phyloP scores from a whole-genome alignment of 352 stramenopile genomes.

The Phytophthora palmivora region DNA sequence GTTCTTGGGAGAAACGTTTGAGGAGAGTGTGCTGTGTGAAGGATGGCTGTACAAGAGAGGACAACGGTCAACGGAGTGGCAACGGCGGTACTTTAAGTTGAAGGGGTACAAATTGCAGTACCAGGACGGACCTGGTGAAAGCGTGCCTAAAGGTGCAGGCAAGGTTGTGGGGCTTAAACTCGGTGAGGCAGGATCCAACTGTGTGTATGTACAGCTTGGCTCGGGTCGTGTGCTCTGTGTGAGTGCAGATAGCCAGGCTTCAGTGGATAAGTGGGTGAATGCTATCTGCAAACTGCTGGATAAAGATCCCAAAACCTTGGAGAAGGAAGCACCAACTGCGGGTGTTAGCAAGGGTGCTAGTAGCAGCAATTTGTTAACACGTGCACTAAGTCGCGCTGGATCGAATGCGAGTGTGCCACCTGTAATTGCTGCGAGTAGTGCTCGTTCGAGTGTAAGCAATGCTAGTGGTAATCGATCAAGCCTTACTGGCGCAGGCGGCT shows the following conservation, averaged over 20 bases:
- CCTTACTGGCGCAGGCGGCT: slow-evolving; percentile 29
- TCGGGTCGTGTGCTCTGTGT: slow-evolving; percentile 69
- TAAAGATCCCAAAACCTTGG: slow-evolving; percentile 42
- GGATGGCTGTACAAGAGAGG: slow-evolving; percentile 80
- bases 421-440: slow-evolving; percentile 12
- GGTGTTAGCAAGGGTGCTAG: slow-evolving; percentile 17
- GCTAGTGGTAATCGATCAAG: slow-evolving; percentile 19
- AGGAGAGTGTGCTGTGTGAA: slow-evolving; percentile 64
- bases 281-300: slow-evolving; percentile 66
- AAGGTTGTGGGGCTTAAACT: slow-evolving; percentile 69
- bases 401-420: slow-evolving; percentile 31
- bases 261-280: slow-evolving; percentile 69
- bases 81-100: slow-evolving; percentile 82
- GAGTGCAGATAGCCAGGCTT: slow-evolving; percentile 59
- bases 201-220: slow-evolving; percentile 74
- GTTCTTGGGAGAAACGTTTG: slow-evolving; percentile 67
- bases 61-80: slow-evolving; percentile 64
- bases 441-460: slow-evolving; percentile 17
- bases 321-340: slow-evolving; percentile 20
- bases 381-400: slow-evolving; percentile 40
- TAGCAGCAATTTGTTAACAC: slow-evolving; percentile 34
- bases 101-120: slow-evolving; percentile 68
- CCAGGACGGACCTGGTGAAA: slow-evolving; percentile 65
- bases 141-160: slow-evolving; percentile 60
- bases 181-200: slow-evolving; percentile 49